phyloP scores from a whole-genome alignment of 352 stramenopile species.

The Phytophthora litchii region DNA sequence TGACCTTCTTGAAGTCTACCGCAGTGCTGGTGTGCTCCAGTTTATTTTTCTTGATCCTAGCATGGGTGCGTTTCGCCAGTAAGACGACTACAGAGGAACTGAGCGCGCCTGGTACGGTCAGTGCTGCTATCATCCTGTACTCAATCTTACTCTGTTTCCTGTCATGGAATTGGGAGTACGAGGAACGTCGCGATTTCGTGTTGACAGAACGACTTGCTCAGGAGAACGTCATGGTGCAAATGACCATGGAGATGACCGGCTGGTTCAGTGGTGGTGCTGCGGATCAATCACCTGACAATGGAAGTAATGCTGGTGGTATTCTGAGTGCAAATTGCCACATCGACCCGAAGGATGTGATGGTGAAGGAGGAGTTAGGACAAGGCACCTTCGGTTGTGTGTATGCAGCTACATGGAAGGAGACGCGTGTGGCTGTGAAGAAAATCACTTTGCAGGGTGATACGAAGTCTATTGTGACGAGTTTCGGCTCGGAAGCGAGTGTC shows the following conservation, averaged over 20 bases:
- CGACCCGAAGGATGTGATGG: conserved; percentile 78
- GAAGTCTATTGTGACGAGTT: conserved; percentile 84
- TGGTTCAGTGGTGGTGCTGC: conserved; percentile 84
- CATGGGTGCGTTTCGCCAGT: conserved; percentile 64
- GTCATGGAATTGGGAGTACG: conserved; percentile 89
- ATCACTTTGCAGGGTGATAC: conserved; percentile 82
- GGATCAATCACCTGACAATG: conserved; percentile 52
- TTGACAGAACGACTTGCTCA: conserved; percentile 81
- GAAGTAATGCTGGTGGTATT: conserved; percentile 47
- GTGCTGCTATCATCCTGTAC: conserved; percentile 72
- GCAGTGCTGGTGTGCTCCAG: conserved; percentile 61
- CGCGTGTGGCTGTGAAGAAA: conserved; percentile 83
- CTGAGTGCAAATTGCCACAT: conserved; percentile 86
- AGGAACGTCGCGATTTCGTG: conserved; percentile 87
- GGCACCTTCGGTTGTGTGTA: conserved; percentile 84
- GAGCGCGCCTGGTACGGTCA: conserved; percentile 73
- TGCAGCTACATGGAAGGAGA: conserved; percentile 82
- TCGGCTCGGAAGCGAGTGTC: conserved; percentile 79
- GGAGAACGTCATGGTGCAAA: conserved; percentile 88
- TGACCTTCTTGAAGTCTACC: conserved; percentile 76
- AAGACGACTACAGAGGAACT: conserved; percentile 40
- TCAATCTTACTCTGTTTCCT: conserved; percentile 82
- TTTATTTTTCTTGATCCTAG: conserved; percentile 79
- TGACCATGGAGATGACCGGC: conserved; percentile 90
- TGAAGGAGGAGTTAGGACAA: conserved; percentile 81